A percentile compares a stretch with the other conserved stretches of the same genome.
These are phyloP conservation scores for Trichoderma orchidacearum DNA, from an alignment of 495 filamentous ascomycete species.

Conservation along the genomic window DNA sequence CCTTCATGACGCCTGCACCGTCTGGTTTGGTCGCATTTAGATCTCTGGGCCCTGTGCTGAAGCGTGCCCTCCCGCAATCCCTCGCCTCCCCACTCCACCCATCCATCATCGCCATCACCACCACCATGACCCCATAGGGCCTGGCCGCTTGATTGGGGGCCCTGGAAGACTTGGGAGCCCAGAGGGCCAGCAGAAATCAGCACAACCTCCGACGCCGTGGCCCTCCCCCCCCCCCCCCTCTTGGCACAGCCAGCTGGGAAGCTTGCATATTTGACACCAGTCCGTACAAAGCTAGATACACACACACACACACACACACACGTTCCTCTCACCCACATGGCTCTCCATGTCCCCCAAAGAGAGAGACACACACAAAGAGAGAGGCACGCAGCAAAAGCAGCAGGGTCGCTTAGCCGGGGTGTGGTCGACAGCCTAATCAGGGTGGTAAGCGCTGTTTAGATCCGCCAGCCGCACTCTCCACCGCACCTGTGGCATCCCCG, in stretches of 20 bases:
- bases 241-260: neutral
- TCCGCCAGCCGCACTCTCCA: neutral
- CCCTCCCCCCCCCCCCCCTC: no score
- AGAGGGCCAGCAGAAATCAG: neutral
- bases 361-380: neutral
- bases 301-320: no score
- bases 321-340: no score
- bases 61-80: neutral
- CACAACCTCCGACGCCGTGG: no score
- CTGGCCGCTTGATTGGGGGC: neutral
- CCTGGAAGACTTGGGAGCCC: neutral
- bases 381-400: neutral
- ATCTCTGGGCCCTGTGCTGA: neutral
- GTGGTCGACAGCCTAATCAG: neutral
- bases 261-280: no score
- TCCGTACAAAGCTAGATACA: no score
- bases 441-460: constrained; percentile 1
- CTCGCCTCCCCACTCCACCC: neutral
- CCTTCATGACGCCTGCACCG: no score
- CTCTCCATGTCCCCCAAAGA: neutral
- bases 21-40: neutral
- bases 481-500: neutral
- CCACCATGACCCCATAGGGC: neutral
- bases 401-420: neutral
- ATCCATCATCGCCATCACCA: neutral